A percentile compares a stretch with the other conserved stretches of the same genome.
phyloP scores from a whole-genome alignment of 768 basidiomycete species.

The Mycena belliarum region DNA sequence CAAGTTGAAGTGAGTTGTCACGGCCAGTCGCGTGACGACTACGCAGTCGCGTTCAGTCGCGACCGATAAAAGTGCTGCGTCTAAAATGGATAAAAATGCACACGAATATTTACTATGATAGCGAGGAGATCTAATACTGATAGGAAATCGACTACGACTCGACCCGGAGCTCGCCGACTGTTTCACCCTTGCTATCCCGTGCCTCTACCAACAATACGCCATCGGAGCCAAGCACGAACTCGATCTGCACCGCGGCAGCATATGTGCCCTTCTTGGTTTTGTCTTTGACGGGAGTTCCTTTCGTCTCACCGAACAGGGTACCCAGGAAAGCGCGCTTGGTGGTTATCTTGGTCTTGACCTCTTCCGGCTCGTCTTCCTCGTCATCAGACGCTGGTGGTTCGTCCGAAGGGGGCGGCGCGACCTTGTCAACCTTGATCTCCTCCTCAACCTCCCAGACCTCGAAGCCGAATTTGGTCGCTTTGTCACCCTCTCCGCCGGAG shows the following conservation, averaged over 20 bases:
- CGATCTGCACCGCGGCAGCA: slow-evolving; percentile 52
- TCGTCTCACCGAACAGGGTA: slow-evolving; percentile 41
- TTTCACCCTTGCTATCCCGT: slow-evolving; percentile 30
- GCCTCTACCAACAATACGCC: slow-evolving; percentile 41
- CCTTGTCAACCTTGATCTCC: slow-evolving; percentile 61
- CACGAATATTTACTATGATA: too few species aligned
- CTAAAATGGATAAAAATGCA: too few species aligned
- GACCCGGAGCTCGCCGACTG: slow-evolving; percentile 18
- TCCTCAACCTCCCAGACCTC: slow-evolving; percentile 83
- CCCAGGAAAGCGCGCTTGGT: slow-evolving; percentile 57
- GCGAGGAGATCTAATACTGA: not conserved
- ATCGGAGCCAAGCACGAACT: slow-evolving; percentile 37
- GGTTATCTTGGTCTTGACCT: slow-evolving; percentile 63
- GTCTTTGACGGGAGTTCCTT: slow-evolving; percentile 41
- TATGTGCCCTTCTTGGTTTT: slow-evolving; percentile 45
- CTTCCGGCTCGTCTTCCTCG: slow-evolving; percentile 62
- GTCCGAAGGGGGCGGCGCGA: slow-evolving; percentile 46
- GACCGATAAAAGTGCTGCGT: too few species aligned
- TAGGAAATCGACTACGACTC: slow-evolving; percentile 1
- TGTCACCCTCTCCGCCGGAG: slow-evolving; percentile 27
- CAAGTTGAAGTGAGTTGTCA: too few species aligned
- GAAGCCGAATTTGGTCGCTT: slow-evolving; percentile 52
- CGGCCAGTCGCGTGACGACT: too few species aligned
- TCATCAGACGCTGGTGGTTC: slow-evolving; percentile 41
- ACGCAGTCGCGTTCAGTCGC: not conserved